Evolutionary conservation across 345 rosid species (phyloP).

Genomic region (Erysimum cheiranthoides): DNA sequence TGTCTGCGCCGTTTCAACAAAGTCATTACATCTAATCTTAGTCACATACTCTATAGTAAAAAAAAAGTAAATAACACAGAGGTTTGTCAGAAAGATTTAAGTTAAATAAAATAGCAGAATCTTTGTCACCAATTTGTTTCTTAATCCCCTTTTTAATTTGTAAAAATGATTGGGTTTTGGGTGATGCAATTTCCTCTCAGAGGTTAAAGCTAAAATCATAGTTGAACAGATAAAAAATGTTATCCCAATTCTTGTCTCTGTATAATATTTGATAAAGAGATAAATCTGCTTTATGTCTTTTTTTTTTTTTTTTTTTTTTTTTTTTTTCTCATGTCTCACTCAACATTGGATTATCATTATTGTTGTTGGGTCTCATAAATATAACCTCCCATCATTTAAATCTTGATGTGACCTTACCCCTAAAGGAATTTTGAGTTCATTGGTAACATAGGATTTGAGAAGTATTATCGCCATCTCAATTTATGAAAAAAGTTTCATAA

Average conservation of each 20-base stretch:
- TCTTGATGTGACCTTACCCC: background rate
- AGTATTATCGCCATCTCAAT: too few relatives aligned
- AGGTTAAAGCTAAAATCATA: conserved; percentile 16
- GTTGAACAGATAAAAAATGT: conserved; percentile 4
- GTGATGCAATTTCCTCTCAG: conserved; percentile 6
- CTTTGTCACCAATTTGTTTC: conserved; percentile 22
- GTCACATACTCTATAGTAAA: conserved; percentile 16
- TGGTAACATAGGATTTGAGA: too few relatives aligned
- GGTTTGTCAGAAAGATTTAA: conserved; percentile 23
- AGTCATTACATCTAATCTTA: conserved; percentile 56
- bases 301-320: background rate
- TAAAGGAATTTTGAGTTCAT: background rate
- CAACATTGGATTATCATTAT: background rate
- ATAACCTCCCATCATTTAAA: background rate
- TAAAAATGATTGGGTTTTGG: conserved; percentile 29
- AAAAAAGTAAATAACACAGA: conserved; percentile 46
- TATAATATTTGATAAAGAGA: conserved; percentile 22
- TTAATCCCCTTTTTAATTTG: conserved; percentile 33
- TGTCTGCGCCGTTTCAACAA: conserved; percentile 64
- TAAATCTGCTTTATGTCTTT: background rate
- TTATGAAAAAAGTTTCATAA: too few relatives aligned
- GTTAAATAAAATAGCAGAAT: conserved; percentile 15
- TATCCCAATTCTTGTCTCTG: conserved; percentile 24
- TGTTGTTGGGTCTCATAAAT: background rate
- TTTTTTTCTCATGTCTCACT: background rate